Evolutionary conservation across 116 monocot species (phyloP).

Genomic region (Papilionanthe hybrid): DNA sequence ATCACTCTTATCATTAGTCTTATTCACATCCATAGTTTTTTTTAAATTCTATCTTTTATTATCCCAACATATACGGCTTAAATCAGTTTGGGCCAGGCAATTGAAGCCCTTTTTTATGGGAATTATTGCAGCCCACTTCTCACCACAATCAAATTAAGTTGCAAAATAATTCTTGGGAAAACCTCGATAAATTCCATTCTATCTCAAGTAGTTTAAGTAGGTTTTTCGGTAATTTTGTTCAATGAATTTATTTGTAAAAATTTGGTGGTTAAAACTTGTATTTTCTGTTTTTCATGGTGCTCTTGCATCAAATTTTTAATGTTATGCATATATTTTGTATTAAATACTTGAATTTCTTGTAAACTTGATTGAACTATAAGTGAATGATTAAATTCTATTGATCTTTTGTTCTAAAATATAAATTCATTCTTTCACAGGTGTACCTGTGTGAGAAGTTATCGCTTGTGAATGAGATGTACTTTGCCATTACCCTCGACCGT

Average conservation of each 20-base stretch:
- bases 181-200: background rate
- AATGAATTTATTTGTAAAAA: background rate
- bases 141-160: background rate
- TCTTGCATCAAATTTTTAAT: background rate
- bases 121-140: background rate
- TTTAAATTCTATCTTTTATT: no score
- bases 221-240: background rate
- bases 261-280: background rate
- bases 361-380: background rate
- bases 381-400: background rate
- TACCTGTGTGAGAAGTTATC: conserved; percentile 88
- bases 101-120: no score
- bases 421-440: conserved; percentile 45
- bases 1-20: no score
- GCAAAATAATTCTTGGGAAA: background rate
- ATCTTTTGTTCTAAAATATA: conserved; percentile 9
- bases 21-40: no score
- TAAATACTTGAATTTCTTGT: background rate
- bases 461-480: conserved; percentile 98
- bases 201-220: no score
- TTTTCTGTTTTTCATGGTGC: background rate
- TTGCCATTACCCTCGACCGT: conserved; percentile 91
- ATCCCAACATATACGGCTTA: no score
- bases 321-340: background rate
- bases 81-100: no score